Base-by-base conservation (phyloP, 176 grass and related monocot genomes). In the Bolboschoenus planiculmis region DNA sequence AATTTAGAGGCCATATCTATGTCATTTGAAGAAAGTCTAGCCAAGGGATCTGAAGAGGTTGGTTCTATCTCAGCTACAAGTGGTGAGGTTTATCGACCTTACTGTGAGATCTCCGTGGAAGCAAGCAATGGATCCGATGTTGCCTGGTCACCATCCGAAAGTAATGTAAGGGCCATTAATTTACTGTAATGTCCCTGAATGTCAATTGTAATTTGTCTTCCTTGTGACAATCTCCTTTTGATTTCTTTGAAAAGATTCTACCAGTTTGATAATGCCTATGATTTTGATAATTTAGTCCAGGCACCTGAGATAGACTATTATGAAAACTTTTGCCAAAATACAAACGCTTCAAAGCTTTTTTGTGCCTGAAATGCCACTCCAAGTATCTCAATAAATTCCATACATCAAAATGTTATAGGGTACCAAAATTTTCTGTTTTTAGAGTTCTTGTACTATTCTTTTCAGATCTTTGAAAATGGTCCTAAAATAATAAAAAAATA, bases 1-100 rank as follows among this genome's bases (percentile, higher is more conserved):
- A 10, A 44, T 46, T 72, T 72, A 72, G 67, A 72, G 67, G 40
- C 15, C 21, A 72, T 72, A 72, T 72, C 67, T 46, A 72, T 26
- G 67, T 72, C 39, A 10, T 72, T 72, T 72, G 67, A 72, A 39
- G n/a, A n/a, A 42, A 72, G 67, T n/a, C 1, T 8, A 0, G 9
- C 40, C n/a, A 46, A 46, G 36, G 10, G 39, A 46, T 44, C 36
- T 72, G 39, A 72, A 44, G n/a, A 72, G 67, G 37, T 43, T 72
- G 20, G 40, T 72, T 46, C 21, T 72, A 10, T 26, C 39, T 72
- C 67, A 66, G 33, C 62, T n/a, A 66, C 62, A 44, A 43, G 15
- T 72, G 67, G 27, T 18, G 67, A 72, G 67, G 21, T 26, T 0
- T 72, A 72, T 37, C 67, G 26, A 46, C 40, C 37, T 44, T 72